Evolutionary conservation across 1,284 basidiomycete species (phyloP), one percentile per base, ranked within the genome.

Genomic region (Apiotrichum montevideense): DNA sequence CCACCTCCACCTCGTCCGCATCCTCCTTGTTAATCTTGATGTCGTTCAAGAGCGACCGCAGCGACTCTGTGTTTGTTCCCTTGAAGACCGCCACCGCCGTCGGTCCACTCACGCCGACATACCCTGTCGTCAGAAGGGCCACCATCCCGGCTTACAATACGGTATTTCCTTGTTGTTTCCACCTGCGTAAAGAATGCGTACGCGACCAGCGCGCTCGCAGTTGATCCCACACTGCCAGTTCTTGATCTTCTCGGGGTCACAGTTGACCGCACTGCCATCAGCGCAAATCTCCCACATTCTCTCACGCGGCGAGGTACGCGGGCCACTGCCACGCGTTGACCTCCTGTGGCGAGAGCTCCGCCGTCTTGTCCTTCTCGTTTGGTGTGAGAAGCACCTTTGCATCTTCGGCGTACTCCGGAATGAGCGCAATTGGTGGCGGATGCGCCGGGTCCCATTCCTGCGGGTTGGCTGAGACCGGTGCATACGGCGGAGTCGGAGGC

Each of bases 301-400:
- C 13, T 49, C 42, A 15, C 8, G 46, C 7, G 7, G 35, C 14
- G 54, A 52, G 37, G 71, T 66, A 34, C 74, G 65, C 39, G 74
- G 41, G 41, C 41, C 41, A 42, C 14, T 42, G 41, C 41, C 41
- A 42, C 8, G 10, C 41, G 41, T 11, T 14, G 8, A n/a, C n/a
- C 41, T 42, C 41, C 6, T 11, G 8, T 14, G 9, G 8, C 11
- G 41, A 13, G 6, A 42, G 14, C 11, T 10, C n/a, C 6, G 41
- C 41, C 14, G 41, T 42, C 10, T 42, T 15, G 41, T 14, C 41
- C 10, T 42, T 42, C 41, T 11, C 6, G 41, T 42, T 14, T 6
- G 41, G 41, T 14, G n/a, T 42, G 41, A 42, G 41, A 8, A 42
- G n/a, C n/a, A 13, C 41, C 41, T 39, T 39, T 7, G 13, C 13